Evolutionary conservation across 2,329 filamentous ascomycete species (phyloP), one percentile per base, ranked within the genome.

Genomic region (Ophiocordyceps unilateralis): DNA sequence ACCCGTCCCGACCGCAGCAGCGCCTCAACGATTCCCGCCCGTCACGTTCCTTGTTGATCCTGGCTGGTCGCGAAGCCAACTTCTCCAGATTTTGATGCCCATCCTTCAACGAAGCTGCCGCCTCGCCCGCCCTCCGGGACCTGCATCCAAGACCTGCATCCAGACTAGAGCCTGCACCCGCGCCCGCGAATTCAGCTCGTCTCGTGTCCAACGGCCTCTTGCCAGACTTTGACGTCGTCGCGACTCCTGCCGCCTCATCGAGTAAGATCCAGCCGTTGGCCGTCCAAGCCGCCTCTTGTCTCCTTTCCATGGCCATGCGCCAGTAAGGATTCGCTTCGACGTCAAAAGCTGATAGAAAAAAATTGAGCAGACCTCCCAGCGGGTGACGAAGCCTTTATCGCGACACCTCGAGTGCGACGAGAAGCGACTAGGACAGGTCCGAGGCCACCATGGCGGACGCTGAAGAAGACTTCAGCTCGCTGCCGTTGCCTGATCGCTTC

Each of bases 401-500:
- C 34, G 28, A 48, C 12, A 40, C 44, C 41, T 51, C 51, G 23
- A 52, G 43, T 42, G 47, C 45, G 24, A 43, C 44, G 21, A 44
- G 49, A 19, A 48, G 47, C 48, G 37, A 46, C 9, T 46, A 48
- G 43, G 44, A 47, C 39, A 28, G 43, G 24, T 28, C 41, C 43
- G 39, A 48, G 46, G 48, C 48, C 53, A 55, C 49, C 50, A 93
- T 93, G 85, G 83, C 81, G 45, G 86, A 93, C 50, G 66, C 72
- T 58, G 83, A 89, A 61, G 83, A 88, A 57, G 85, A 93, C 60
- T 89, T 81, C 60, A 81, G 78, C 63, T 76, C 81, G 49, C 67
- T 93, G 48, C 82, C 86, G 38, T 63, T 93, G 44, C 69, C 77
- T 39, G 86, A 93, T 49, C 77, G 85, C 58, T 93, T 88, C 64